These are phyloP conservation scores for Dianthus caryophyllus DNA, from an alignment of 148 eudicot species.

Conservation along the genomic window DNA sequence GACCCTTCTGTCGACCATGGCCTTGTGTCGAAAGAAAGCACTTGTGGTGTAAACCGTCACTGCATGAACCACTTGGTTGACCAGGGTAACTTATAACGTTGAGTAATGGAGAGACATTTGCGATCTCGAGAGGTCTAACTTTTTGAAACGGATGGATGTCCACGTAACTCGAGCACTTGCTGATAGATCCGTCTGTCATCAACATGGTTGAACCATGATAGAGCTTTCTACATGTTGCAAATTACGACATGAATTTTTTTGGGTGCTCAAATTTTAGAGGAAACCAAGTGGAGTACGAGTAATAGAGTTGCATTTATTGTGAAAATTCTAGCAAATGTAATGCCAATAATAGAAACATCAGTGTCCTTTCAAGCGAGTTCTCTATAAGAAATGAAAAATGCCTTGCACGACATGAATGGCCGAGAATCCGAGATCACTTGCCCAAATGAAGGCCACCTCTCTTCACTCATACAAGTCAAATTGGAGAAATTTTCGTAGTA, in stretches of 20 bases:
- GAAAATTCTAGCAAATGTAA: too few relatives aligned
- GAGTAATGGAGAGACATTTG: constrained; percentile 29
- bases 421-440: too few relatives aligned
- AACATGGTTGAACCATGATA: constrained; percentile 77
- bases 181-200: constrained; percentile 35
- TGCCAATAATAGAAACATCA: too few relatives aligned
- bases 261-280: neutral
- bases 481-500: too few relatives aligned
- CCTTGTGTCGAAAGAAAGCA: constrained; percentile 41
- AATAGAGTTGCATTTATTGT: neutral
- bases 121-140: constrained; percentile 29
- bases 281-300: neutral
- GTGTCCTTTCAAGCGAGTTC: too few relatives aligned
- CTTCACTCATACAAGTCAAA: too few relatives aligned
- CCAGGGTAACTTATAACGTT: constrained; percentile 22
- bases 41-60: constrained; percentile 30
- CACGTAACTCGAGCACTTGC: constrained; percentile 30
- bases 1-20: constrained; percentile 33
- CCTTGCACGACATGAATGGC: too few relatives aligned
- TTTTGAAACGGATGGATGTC: constrained; percentile 36
- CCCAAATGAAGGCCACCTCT: too few relatives aligned
- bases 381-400: too few relatives aligned
- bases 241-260: constrained; percentile 4
- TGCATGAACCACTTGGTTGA: constrained; percentile 28
- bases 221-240: constrained; percentile 17